Evolutionary conservation across 2,329 filamentous ascomycete genomes (phyloP).

Genomic region (Talaromyces amestolkiae): DNA sequence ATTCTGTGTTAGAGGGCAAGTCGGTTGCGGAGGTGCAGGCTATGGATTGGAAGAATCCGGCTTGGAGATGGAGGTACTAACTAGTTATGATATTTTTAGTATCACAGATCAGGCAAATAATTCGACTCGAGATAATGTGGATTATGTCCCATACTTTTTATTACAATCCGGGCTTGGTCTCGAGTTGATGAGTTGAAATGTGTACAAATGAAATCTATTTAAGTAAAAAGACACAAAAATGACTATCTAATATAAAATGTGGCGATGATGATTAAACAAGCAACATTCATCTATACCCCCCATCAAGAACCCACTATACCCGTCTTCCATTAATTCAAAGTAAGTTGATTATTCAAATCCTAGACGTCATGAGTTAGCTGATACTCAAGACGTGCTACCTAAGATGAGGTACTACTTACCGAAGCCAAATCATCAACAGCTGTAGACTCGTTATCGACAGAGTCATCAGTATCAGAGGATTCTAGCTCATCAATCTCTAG

Average conservation of each 20-base stretch:
- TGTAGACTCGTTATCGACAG: neutral
- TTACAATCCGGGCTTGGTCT: no score
- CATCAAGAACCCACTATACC: neutral
- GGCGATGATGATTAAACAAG: neutral
- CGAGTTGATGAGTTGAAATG: no score
- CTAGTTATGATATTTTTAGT: neutral
- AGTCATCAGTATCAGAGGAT: neutral
- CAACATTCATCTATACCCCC: neutral
- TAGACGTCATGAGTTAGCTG: neutral
- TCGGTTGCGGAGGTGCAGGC: conserved; percentile 55
- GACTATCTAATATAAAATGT: neutral
- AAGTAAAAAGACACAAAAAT: no score
- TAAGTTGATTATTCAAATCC: neutral
- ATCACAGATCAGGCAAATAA: no score
- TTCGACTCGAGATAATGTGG: no score
- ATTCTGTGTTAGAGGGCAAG: conserved; percentile 56
- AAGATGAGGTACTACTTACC: neutral
- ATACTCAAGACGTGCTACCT: neutral
- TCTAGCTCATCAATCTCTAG: no score
- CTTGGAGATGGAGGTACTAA: conserved; percentile 57
- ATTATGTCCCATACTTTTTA: no score
- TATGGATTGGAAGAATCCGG: conserved; percentile 66
- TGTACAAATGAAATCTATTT: neutral
- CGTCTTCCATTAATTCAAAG: neutral
- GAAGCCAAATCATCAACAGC: neutral